phyloP scores from a whole-genome alignment of 2,329 filamentous ascomycete species.

The Monilinia aucupariae region DNA sequence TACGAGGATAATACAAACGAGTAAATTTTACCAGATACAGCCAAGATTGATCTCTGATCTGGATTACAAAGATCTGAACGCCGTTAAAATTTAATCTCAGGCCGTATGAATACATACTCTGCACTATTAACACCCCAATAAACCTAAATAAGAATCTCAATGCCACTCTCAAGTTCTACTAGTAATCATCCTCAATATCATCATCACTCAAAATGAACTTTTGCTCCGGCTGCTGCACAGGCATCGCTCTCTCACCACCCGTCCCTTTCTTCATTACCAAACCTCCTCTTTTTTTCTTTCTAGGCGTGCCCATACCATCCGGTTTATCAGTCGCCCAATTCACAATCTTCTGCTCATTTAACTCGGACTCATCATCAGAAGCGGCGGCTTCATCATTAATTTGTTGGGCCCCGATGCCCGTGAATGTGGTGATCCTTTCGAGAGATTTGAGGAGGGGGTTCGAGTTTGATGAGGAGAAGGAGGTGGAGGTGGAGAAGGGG shows the following conservation, averaged over 20 bases:
- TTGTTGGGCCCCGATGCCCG: constrained; percentile 3
- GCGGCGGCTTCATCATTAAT: constrained; percentile 36
- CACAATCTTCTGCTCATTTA: constrained; percentile 32
- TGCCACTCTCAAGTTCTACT: not conserved
- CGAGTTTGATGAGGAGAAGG: not conserved
- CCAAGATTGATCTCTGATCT: not conserved
- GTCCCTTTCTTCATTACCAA: constrained; percentile 27
- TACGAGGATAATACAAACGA: not conserved
- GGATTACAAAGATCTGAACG: not conserved
- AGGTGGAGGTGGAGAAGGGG: constrained; percentile 8
- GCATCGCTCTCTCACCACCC: constrained; percentile 19
- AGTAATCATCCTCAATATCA: constrained; percentile 71
- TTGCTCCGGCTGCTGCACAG: constrained; percentile 41
- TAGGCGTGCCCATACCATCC: constrained; percentile 46
- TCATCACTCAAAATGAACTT: constrained; percentile 74
- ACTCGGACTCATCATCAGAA: constrained; percentile 34
- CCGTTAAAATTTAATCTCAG: not conserved
- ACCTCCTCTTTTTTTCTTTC: constrained; percentile 34
- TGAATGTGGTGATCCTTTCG: constrained; percentile 1
- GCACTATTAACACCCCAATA: not conserved
- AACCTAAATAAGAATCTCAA: not conserved
- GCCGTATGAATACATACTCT: not conserved
- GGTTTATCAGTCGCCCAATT: constrained; percentile 59
- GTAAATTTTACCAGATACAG: not conserved
- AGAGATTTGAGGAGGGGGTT: constrained; percentile 4